Conservation (phyloP, 108 stramenopile genomes). For the Schizochytrium sp. region DNA sequence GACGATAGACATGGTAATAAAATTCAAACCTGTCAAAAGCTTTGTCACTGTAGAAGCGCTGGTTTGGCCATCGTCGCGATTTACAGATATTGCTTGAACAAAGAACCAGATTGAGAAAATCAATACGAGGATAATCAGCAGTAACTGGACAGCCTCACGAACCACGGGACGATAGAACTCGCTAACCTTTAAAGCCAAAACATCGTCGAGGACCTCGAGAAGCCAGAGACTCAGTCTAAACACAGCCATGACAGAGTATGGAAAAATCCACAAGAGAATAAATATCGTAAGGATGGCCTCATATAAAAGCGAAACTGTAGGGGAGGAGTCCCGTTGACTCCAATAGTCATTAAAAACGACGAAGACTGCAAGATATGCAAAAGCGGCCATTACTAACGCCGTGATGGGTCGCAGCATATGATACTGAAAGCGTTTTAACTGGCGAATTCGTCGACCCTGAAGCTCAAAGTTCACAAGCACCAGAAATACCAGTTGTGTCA, state of each 20-base stretch:
- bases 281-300: neutral
- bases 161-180: conserved; percentile 59
- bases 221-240: neutral
- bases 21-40: neutral
- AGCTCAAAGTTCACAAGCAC: conserved; percentile 44
- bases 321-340: neutral
- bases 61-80: neutral
- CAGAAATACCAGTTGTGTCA: conserved; percentile 1
- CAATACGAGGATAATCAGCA: neutral
- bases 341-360: conserved; percentile 43
- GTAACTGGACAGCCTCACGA: neutral
- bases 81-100: neutral
- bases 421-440: conserved; percentile 35
- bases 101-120: conserved; percentile 29
- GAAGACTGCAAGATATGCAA: conserved; percentile 43
- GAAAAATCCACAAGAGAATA: neutral
- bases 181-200: neutral
- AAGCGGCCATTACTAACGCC: conserved; percentile 1
- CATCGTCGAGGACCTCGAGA: conserved; percentile 27
- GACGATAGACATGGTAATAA: conserved; percentile 58
- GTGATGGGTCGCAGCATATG: conserved; percentile 53
- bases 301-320: neutral
- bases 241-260: conserved; percentile 10
- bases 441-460: conserved; percentile 25
- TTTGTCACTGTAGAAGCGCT: neutral